These are phyloP conservation scores for Parietichytrium sp. DNA, from an alignment of 108 stramenopile species.

Conservation along the genomic window DNA sequence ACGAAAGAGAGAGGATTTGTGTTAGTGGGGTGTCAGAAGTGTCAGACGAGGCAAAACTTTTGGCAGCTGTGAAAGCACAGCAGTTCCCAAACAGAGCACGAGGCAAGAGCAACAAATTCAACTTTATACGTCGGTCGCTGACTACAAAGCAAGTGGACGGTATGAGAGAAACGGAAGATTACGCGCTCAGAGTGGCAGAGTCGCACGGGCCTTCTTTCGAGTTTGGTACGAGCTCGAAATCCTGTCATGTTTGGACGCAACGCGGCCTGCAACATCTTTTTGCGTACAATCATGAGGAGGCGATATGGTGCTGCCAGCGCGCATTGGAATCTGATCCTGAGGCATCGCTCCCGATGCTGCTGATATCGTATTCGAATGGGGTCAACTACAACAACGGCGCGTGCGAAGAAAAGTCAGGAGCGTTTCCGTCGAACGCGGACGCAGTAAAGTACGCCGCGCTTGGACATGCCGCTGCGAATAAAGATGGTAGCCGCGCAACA, in stretches of 20 bases:
- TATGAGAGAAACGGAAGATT: too few relatives aligned
- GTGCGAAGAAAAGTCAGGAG: not conserved
- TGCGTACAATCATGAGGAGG: conserved; percentile 12
- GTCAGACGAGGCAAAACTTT: too few relatives aligned
- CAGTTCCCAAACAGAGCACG: too few relatives aligned
- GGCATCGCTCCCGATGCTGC: not conserved
- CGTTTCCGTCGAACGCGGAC: conserved; percentile 8
- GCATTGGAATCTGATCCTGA: not conserved
- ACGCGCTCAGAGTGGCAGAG: too few relatives aligned
- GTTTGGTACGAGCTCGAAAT: not conserved
- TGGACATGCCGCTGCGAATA: not conserved
- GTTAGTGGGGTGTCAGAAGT: too few relatives aligned
- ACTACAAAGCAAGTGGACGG: too few relatives aligned
- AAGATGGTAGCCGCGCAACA: not conserved
- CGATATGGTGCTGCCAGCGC: not conserved
- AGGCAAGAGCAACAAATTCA: too few relatives aligned
- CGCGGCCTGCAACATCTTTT: not conserved
- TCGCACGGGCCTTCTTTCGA: too few relatives aligned
- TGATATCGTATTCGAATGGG: conserved; percentile 6
- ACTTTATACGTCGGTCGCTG: too few relatives aligned
- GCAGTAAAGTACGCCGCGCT: not conserved
- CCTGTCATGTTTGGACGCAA: not conserved
- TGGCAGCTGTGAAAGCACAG: too few relatives aligned
- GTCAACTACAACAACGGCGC: conserved; percentile 10
- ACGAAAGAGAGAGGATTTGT: too few relatives aligned